phyloP scores from a whole-genome alignment of 176 grass and related monocot genomes.

The Lolium rigidum region DNA sequence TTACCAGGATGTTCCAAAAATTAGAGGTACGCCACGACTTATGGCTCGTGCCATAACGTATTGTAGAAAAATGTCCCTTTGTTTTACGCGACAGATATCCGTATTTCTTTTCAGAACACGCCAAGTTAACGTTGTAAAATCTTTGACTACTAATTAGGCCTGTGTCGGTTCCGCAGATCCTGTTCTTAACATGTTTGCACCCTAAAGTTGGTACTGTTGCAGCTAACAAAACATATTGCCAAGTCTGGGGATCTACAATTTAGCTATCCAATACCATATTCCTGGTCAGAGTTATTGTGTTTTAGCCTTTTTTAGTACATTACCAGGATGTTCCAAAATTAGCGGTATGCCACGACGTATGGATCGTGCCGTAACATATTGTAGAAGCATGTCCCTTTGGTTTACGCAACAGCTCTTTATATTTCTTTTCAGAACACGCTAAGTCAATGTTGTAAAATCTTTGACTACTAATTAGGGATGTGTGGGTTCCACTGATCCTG shows the following conservation, averaged over 20 bases:
- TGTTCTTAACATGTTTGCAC: not conserved
- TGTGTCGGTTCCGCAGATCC: not conserved
- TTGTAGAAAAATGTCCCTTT: too few species aligned
- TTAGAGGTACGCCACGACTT: not conserved
- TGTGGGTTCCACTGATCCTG: too few species aligned
- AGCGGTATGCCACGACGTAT: not conserved
- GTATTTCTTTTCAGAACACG: too few species aligned
- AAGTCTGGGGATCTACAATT: slow-evolving; percentile 8
- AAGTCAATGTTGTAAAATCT: too few species aligned
- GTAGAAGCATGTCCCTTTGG: not conserved
- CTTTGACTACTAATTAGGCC: not conserved
- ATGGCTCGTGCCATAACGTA: too few species aligned
- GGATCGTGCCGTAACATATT: not conserved
- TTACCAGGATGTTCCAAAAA: not conserved
- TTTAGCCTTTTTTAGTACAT: not conserved
- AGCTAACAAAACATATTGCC: slow-evolving; percentile 10
- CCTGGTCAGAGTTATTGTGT: not conserved
- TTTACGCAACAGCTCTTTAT: not conserved
- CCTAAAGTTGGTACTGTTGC: not conserved
- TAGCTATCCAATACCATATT: slow-evolving; percentile 10
- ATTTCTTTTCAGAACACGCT: too few species aligned
- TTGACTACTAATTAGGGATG: too few species aligned
- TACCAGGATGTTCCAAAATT: not conserved
- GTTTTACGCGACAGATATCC: too few species aligned
- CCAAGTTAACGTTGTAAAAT: too few species aligned